A percentile compares a stretch with the other conserved stretches of the same genome.
phyloP scores from a whole-genome alignment of 441 rosid species.

The Erodium texanum region DNA sequence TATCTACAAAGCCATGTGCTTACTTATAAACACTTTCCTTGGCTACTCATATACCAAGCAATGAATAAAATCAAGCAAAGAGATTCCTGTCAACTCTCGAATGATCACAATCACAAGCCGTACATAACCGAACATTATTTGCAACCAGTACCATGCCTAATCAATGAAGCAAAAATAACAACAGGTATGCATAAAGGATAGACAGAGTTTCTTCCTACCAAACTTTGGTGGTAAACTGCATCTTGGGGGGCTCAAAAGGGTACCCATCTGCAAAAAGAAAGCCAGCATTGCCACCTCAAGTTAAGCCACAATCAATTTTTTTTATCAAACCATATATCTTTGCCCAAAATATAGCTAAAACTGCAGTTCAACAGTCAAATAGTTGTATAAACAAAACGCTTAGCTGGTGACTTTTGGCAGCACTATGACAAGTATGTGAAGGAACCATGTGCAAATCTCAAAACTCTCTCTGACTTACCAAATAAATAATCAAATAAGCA shows the following conservation, averaged over 20 bases:
- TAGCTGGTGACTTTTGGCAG: no score
- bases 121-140: not conserved
- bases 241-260: slow-evolving; percentile 98
- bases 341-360: no score
- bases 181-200: not conserved
- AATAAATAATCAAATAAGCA: not conserved
- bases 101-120: not conserved
- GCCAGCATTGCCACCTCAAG: not conserved
- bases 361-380: no score
- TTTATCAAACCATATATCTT: no score
- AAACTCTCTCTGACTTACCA: not conserved
- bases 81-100: not conserved
- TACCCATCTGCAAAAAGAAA: slow-evolving; percentile 72
- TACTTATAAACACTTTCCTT: not conserved
- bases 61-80: not conserved
- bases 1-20: not conserved
- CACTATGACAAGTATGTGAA: no score
- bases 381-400: no score
- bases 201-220: slow-evolving; percentile 48
- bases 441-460: not conserved
- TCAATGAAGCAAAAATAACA: not conserved
- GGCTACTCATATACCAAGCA: not conserved
- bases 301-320: not conserved
- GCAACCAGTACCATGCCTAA: not conserved
- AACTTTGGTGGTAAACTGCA: slow-evolving; percentile 92